Evolutionary conservation across 108 stramenopile genomes (phyloP), one percentile per base, ranked within the genome.

Genomic region (Fragilaria crotonensis): DNA sequence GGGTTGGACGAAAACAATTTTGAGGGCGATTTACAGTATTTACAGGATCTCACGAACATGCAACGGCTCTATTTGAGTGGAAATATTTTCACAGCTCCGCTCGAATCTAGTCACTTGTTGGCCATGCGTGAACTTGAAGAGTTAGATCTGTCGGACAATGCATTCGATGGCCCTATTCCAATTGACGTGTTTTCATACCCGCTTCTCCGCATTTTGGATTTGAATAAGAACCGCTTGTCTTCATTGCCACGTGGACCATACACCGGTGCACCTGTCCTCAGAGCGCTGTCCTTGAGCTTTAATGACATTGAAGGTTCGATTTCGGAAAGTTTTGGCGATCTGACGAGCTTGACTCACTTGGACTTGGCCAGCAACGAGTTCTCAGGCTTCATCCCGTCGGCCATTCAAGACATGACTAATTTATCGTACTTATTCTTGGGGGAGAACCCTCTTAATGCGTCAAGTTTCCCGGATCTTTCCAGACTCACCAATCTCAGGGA

Each of bases 231-330:
- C 50, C 20, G 26, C 9, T 29, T 77, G 20, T 30, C 33, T 5
- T 41, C 36, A 11, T 18, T 69, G 32, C 29, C 61, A 29, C 36
- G 7, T 41, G 30, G 4, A 1, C 1, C 22, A 50, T 50, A 45
- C 57, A 17, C 45, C 3, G 28, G 25, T 4, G 17, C 29, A 2
- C 36, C 20, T 0, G 59, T 64, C 0, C 4, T 69, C 3, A 45
- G 60, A 22, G 44, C 66, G 36, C 50, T 77, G 32, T 52, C 62
- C 0, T 46, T 79, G 2, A 52, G 64, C 25, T 54, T 55, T 22
- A 90, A 85, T 52, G 58, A 31, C 19, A 59, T 89, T 48, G 49
- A 52, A 2, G 80, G 84, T 3, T 29, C 36, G 9, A 71, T 89
- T 20, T 85, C 83, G 11, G 48, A 50, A n/a, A 27, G 28, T 5